phyloP scores from a whole-genome alignment of 495 filamentous ascomycete genomes.

The Neurospora sp. region DNA sequence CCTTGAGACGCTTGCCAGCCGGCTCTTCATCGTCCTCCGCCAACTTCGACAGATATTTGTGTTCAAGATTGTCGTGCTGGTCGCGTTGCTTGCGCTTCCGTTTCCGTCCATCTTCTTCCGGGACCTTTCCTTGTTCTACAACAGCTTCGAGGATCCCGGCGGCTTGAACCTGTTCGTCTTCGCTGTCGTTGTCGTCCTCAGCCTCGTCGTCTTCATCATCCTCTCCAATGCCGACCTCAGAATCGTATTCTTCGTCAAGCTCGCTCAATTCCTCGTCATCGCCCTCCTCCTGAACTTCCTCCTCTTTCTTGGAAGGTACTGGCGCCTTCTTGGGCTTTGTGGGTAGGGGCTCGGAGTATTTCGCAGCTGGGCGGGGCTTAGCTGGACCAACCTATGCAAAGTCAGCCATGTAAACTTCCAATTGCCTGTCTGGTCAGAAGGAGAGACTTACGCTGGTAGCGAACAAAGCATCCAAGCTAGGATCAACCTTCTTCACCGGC shows the following conservation, averaged over 20 bases:
- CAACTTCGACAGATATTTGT: conserved; percentile 68
- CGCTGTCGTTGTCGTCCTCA: conserved; percentile 26
- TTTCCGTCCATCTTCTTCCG: conserved; percentile 32
- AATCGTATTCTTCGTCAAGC: conserved; percentile 30
- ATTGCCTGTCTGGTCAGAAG: not conserved
- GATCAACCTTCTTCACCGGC: conserved; percentile 53
- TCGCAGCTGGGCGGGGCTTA: conserved; percentile 43
- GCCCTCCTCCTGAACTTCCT: conserved; percentile 10
- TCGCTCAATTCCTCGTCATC: conserved; percentile 20
- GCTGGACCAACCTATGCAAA: conserved; percentile 54
- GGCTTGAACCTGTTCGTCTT: conserved; percentile 19
- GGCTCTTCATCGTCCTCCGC: conserved; percentile 37
- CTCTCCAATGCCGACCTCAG: conserved; percentile 31
- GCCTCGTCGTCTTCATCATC: conserved; percentile 31
- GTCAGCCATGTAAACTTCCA: conserved; percentile 11
- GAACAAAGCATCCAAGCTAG: conserved; percentile 69
- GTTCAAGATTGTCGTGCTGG: conserved; percentile 69
- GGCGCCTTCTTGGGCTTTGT: conserved; percentile 12
- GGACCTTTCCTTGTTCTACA: conserved; percentile 11
- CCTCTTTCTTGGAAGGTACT: conserved; percentile 4
- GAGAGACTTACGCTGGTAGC: conserved; percentile 61
- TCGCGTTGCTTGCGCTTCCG: conserved; percentile 70
- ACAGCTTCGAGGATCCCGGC: conserved; percentile 20
- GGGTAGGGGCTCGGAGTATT: conserved; percentile 33
- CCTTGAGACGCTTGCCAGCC: conserved; percentile 37